Base-by-base conservation (phyloP, 805 yeast genomes). In the Torulaspora microellipsoides region DNA sequence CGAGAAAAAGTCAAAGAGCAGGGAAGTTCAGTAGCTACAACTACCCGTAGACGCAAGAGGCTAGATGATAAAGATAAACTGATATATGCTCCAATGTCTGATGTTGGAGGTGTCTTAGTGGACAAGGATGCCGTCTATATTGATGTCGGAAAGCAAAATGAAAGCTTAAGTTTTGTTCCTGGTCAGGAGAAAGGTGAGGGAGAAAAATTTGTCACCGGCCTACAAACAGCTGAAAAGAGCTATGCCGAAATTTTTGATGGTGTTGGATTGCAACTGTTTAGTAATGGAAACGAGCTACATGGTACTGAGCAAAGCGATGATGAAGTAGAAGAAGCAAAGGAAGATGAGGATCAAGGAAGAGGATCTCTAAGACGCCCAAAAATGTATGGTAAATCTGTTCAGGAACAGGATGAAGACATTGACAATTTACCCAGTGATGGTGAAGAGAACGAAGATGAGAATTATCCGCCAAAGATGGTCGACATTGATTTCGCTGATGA, bases 11-110 rank as follows among this genome's bases (percentile, higher is more conserved):
- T 80, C 34, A 83, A 73, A 37, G 83, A 84, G n/a, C 82, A 74
- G 38, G 73, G 75, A 15, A 85, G 84, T 8, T 65, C 68, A 3
- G 57, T 75, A 3, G 74, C 81, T 2, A 72, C 76, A 27, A 75
- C 81, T 2, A 78, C 96, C 47, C 77, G 95, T 55, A 81, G 96
- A 64, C 77, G 97, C 59, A 86, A 88, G 62, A 78, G 98, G 60
- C 77, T 93, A 42, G 98, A 93, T 53, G 99, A 93, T 59, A 87
- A 83, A 55, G 95, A 88, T 62, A 93, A 90, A 64, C 79, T 88
- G 53, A 88, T 93, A 2, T 93, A 95, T 65, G 99, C 99, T 0
- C 99, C 99, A 38, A 93, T 93, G 99, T 86, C 97, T 36, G 98
- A 93, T 66, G 96, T 93, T n/a, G 97, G 97, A 45, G 99, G 99